Evolutionary conservation across 1,284 basidiomycete species (phyloP).

Genomic region (Farysia itapuensis): DNA sequence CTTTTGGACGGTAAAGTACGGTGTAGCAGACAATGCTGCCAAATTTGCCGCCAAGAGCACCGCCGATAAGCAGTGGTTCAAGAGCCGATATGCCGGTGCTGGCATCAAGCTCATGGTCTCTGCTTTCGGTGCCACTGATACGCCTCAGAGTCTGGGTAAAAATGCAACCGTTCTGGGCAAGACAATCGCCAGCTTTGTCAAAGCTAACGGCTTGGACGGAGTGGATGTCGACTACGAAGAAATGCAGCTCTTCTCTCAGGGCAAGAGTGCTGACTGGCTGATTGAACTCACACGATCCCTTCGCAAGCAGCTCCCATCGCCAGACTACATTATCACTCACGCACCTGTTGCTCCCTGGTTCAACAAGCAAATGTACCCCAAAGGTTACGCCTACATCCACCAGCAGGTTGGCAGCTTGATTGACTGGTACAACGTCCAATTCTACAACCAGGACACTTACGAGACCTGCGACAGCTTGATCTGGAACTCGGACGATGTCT

Average conservation of each 20-base stretch:
- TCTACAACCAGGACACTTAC: conserved; percentile 48
- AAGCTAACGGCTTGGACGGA: conserved; percentile 65
- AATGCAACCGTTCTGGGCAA: conserved; percentile 20
- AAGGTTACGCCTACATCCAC: conserved; percentile 32
- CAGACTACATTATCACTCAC: conserved; percentile 57
- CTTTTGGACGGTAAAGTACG: conserved; percentile 61
- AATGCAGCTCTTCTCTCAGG: conserved; percentile 45
- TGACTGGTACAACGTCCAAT: conserved; percentile 64
- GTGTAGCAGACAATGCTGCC: conserved; percentile 57
- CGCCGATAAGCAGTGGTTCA: conserved; percentile 42
- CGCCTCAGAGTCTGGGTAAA: conserved; percentile 61
- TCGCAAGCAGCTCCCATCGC: conserved; percentile 62
- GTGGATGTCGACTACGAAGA: conserved; percentile 69
- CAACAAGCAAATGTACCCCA: conserved; percentile 14
- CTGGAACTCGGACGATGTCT: conserved; percentile 65
- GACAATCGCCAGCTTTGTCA: conserved; percentile 60
- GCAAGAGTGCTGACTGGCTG: conserved; percentile 25
- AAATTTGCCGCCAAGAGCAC: conserved; percentile 35
- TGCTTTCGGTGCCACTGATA: conserved; percentile 64
- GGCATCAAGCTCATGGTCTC: conserved; percentile 60
- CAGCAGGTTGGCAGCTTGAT: conserved; percentile 34
- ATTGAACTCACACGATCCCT: conserved; percentile 62
- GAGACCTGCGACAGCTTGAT: conserved; percentile 62
- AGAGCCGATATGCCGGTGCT: conserved; percentile 61
- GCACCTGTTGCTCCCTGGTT: conserved; percentile 55